Evolutionary conservation across 768 basidiomycete genomes (phyloP), one percentile per base, ranked within the genome.

Genomic region (Mycena maculata): DNA sequence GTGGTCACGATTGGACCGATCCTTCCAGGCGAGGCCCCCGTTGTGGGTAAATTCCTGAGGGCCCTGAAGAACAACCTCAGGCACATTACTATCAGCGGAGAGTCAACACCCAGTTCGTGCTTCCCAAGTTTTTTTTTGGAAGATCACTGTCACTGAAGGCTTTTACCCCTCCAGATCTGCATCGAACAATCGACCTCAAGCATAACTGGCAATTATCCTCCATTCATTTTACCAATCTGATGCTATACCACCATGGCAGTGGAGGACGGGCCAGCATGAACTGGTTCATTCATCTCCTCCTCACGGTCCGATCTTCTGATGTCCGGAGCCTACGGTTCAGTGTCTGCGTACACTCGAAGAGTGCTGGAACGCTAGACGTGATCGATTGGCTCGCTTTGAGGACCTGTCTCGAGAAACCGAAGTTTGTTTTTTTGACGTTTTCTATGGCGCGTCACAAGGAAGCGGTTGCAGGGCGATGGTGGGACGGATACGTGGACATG

Each of bases 241-340:
- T 57, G 63, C 23, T 58, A 22, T 30, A 65, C 18, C 47, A 33
- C 22, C 62, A 23, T 33, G 38, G 47, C 22, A 39, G 31, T 25
- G 55, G 44, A 22, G 54, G 53, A 22, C 62, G 28, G 41, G 52
- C 45, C 22, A 49, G 63, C 38, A 54, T 47, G 45, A 23, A 11
- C 11, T 65, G 64, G 64, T 59, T 65, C 42, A 54, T 65, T 20
- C 50, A 53, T n/a, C 41, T 65, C 30, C 64, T 65, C 12, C 57
- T 36, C 4, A 41, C 31, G 22, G 53, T 59, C 16, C 56, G 18
- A 45, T 53, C 31, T 2, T 22, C 56, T 18, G 44, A 31, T 45
- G 4, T 59, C 25, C 56, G 49, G 20, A 59, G 49, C 30, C 57
- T 65, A 39, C 48, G 27, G 9, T 54, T 65, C 9, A 59, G 50